phyloP scores from a whole-genome alignment of 345 rosid genomes.

The Salix purpurea region DNA sequence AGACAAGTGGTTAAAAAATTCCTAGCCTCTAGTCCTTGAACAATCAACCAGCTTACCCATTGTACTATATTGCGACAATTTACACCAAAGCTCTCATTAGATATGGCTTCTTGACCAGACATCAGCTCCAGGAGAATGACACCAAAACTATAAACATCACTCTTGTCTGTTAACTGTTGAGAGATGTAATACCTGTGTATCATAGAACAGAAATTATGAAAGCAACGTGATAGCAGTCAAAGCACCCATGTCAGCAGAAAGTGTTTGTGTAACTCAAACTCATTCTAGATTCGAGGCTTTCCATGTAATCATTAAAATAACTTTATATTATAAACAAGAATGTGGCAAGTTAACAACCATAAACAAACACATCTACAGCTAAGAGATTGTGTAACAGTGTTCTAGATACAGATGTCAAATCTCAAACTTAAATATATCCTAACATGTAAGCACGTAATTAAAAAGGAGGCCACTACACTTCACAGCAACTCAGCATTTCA shows the following conservation, averaged over 20 bases:
- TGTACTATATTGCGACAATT: constrained; percentile 97
- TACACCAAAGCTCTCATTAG: constrained; percentile 78
- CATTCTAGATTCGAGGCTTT: background rate
- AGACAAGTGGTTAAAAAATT: background rate
- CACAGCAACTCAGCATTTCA: background rate
- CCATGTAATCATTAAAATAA: background rate
- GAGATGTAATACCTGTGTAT: constrained; percentile 82
- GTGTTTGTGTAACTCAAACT: background rate
- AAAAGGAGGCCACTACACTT: background rate
- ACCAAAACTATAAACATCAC: constrained; percentile 96
- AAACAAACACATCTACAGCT: background rate
- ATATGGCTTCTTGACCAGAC: constrained; percentile 95
- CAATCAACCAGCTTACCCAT: constrained; percentile 60
- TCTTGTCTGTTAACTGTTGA: constrained; percentile 94
- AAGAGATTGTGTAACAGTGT: background rate
- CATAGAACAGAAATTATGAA: constrained; percentile 9
- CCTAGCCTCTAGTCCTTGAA: background rate
- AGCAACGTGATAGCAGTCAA: background rate
- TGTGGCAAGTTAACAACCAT: background rate
- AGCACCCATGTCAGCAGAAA: background rate
- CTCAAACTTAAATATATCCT: background rate
- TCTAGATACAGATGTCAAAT: background rate
- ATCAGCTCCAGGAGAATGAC: constrained; percentile 94
- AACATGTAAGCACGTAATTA: background rate
- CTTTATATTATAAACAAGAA: background rate